Evolutionary conservation across 2,329 filamentous ascomycete genomes (phyloP).

Genomic region (Endocalyx cinctus): DNA sequence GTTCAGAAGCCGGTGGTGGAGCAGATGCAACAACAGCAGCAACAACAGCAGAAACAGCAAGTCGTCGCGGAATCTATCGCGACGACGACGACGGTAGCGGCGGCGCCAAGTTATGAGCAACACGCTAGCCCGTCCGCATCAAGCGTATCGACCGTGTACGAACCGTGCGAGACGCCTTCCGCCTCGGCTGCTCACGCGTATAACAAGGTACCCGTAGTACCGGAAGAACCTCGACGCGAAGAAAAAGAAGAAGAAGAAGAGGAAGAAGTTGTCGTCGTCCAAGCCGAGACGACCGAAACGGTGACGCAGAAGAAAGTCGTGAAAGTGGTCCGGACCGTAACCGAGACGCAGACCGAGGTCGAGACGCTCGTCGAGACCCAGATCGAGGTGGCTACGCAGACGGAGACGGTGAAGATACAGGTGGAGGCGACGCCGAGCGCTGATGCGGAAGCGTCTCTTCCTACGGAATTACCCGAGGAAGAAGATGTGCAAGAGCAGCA

Average conservation of each 20-base stretch:
- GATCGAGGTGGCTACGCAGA: slow-evolving; percentile 11
- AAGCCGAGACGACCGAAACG: slow-evolving; percentile 21
- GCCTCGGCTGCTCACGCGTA: neutral
- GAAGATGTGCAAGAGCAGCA: too few species aligned
- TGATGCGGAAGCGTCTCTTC: too few species aligned
- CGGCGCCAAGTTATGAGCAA: too few species aligned
- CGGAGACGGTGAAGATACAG: too few species aligned
- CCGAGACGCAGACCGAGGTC: slow-evolving; percentile 28
- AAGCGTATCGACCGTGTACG: slow-evolving; percentile 15
- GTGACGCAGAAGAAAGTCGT: slow-evolving; percentile 26
- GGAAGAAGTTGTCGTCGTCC: slow-evolving; percentile 13
- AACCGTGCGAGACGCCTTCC: slow-evolving; percentile 15
- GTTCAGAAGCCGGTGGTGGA: too few species aligned
- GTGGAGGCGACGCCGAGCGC: too few species aligned
- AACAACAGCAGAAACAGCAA: too few species aligned
- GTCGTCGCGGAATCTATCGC: too few species aligned
- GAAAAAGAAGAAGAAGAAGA: slow-evolving; percentile 5
- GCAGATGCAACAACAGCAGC: too few species aligned
- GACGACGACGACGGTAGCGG: too few species aligned
- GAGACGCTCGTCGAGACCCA: slow-evolving; percentile 27
- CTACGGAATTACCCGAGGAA: too few species aligned
- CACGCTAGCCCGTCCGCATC: neutral
- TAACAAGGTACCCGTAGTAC: neutral
- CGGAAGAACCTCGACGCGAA: neutral
- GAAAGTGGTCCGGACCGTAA: slow-evolving; percentile 31